phyloP scores from a whole-genome alignment of 2,329 filamentous ascomycete species.

The Endoconidiophora polonica region DNA sequence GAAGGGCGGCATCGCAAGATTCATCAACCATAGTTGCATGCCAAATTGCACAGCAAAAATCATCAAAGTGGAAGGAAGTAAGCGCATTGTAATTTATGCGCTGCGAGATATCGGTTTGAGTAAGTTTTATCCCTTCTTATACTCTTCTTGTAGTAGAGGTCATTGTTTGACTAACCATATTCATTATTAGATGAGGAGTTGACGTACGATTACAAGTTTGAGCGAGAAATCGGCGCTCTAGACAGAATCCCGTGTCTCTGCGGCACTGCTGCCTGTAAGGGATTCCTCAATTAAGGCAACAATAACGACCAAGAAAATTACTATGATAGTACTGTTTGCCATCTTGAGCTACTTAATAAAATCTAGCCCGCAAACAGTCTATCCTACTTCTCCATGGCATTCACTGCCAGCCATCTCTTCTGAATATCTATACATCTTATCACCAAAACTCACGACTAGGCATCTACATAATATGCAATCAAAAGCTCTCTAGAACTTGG shows the following conservation, averaged over 20 bases:
- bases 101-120: slow-evolving; percentile 87
- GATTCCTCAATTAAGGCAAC: slow-evolving; percentile 72
- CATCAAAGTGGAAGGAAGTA: slow-evolving; percentile 95
- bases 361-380: no score
- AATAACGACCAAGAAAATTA: no score
- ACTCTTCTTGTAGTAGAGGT: neutral
- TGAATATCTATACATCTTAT: no score
- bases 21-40: slow-evolving; percentile 97
- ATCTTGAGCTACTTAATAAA: no score
- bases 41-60: slow-evolving; percentile 99
- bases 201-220: slow-evolving; percentile 99
- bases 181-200: slow-evolving; percentile 70
- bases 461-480: no score
- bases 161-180: slow-evolving; percentile 14
- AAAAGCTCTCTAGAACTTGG: no score
- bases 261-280: slow-evolving; percentile 90
- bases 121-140: slow-evolving; percentile 33
- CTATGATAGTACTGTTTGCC: no score
- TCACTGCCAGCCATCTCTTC: no score
- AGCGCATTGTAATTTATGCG: slow-evolving; percentile 97
- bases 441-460: no score
- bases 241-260: slow-evolving; percentile 96
- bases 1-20: slow-evolving; percentile 91
- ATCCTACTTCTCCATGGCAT: no score
- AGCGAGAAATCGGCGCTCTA: slow-evolving; percentile 84